phyloP scores from a whole-genome alignment of 495 filamentous ascomycete species.

The Saxophila tyrrhenica region DNA sequence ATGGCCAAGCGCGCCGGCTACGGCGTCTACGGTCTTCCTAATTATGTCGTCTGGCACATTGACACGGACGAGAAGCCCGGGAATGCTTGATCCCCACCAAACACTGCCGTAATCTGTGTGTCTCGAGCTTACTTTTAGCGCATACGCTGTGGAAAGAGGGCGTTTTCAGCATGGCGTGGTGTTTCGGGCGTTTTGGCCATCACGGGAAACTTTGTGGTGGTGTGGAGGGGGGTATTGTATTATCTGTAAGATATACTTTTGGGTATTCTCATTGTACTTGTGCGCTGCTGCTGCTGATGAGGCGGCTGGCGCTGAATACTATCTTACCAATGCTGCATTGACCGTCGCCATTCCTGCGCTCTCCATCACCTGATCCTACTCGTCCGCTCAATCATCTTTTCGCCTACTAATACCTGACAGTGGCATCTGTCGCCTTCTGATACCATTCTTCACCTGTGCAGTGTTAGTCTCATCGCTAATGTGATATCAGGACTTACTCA shows the following conservation, averaged over 20 bases:
- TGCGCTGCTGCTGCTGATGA: neutral
- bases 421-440: neutral
- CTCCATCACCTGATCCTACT: neutral
- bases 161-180: neutral
- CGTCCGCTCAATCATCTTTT: too few relatives aligned
- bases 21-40: conserved; percentile 81
- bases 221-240: neutral
- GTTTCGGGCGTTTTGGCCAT: neutral
- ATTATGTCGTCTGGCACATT: conserved; percentile 98
- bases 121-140: neutral
- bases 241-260: conserved; percentile 1
- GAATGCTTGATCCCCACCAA: conserved; percentile 42
- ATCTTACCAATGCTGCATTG: neutral
- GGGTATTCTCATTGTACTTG: neutral
- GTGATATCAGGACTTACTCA: neutral
- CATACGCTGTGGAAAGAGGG: neutral
- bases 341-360: neutral
- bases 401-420: too few relatives aligned
- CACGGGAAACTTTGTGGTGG: neutral
- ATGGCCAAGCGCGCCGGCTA: conserved; percentile 98
- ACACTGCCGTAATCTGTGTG: neutral
- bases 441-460: neutral
- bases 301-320: neutral
- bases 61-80: conserved; percentile 97
- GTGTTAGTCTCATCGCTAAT: neutral